Evolutionary conservation across 2,329 filamentous ascomycete genomes (phyloP), one percentile per base, ranked within the genome.

Genomic region (Thelonectria rubi): DNA sequence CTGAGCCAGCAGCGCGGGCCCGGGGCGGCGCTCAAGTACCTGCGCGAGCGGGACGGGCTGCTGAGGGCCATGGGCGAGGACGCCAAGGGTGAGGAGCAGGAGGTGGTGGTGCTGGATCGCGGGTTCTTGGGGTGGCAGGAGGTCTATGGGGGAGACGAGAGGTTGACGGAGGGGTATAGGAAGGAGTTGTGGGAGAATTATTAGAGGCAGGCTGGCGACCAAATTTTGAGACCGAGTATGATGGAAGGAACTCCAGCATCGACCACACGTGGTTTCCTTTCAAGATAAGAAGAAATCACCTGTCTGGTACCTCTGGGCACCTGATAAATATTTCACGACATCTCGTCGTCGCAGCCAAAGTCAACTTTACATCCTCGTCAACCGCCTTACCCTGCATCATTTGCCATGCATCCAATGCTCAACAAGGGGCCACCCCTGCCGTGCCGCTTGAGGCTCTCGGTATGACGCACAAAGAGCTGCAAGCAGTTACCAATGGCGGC

Each of bases 81-180:
- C 10, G 67, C 67, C 52, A 69, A 66, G 32, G 71, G 69, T 20
- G 69, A 66, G 46, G 68, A 78, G 37, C 94, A 97, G 80, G 86
- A 88, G 70, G 90, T 98, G 5, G 91, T 86, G 75, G 88, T 98
- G 7, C 81, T 98, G 3, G 91, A 96, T 52, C 85, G 88, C 0
- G 95, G 95, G 1, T 99, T 98, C 74, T 85, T 88, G 14, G 87
- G 89, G 59, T 99, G 95, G 95, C 93, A 97, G 83, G 89, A 96
- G 79, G 81, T 85, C 68, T 92, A 89, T 78, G 94, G 93, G 0
- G 81, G 86, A 54, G 93, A 98, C 78, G 82, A 89, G 74, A 80
- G 87, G 65, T 79, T 99, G 75, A 98, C 95, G 0, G 92, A 97
- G 77, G 91, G 83, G 1, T 98, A 92, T 77, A 82, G 86, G 57